Evolutionary conservation across 768 basidiomycete genomes (phyloP).

Genomic region (Russula brevipes): DNA sequence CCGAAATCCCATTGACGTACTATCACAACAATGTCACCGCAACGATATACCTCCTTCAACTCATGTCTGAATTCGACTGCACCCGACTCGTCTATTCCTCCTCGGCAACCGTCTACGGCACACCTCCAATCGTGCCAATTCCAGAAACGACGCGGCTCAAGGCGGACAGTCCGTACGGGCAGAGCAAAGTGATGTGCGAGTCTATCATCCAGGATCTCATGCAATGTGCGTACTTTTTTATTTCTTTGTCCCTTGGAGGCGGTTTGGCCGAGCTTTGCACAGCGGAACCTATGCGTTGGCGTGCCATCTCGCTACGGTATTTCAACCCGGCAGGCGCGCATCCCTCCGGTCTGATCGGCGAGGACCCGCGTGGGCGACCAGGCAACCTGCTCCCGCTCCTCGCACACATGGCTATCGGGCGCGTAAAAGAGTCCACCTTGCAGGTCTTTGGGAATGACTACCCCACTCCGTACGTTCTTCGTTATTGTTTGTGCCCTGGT

Average conservation of each 20-base stretch:
- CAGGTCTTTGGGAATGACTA: conserved; percentile 96
- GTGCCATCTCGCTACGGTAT: conserved; percentile 84
- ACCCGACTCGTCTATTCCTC: conserved; percentile 93
- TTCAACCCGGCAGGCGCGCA: conserved; percentile 99
- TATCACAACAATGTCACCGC: conserved; percentile 93
- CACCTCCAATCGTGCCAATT: conserved; percentile 86
- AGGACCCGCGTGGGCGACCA: conserved; percentile 93
- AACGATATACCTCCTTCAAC: conserved; percentile 78
- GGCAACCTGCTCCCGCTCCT: conserved; percentile 92
- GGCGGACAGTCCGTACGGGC: conserved; percentile 91
- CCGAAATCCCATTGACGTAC: conserved; percentile 87
- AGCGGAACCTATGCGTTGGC: conserved; percentile 71
- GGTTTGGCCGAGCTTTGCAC: conserved; percentile 5
- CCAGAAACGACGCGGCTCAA: conserved; percentile 84
- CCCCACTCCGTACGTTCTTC: conserved; percentile 69
- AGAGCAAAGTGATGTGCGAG: conserved; percentile 95
- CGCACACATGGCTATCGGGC: conserved; percentile 91
- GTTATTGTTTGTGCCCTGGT: not conserved
- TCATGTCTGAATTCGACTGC: conserved; percentile 82
- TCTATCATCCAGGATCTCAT: conserved; percentile 85
- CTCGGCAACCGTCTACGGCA: conserved; percentile 97
- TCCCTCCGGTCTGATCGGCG: conserved; percentile 90
- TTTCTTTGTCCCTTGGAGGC: not conserved
- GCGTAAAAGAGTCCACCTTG: conserved; percentile 55
- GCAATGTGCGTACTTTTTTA: conserved; percentile 48